Evolutionary conservation across 768 basidiomycete genomes (phyloP), one percentile per base, ranked within the genome.

Genomic region (Tricholoma sp.): DNA sequence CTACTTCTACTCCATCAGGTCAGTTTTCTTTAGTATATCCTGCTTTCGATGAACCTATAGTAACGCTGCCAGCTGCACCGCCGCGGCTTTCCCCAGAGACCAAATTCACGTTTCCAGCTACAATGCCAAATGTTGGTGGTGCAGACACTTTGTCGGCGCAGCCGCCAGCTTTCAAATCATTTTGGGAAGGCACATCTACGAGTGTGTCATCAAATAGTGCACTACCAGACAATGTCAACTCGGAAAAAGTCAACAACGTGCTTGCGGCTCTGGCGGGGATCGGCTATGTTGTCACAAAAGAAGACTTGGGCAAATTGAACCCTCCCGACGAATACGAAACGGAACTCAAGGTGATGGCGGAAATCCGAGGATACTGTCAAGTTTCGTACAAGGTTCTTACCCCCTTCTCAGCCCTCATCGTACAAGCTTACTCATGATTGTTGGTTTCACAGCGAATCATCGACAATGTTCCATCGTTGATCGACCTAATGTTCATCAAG

Each of bases 281-380:
- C 1, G 71, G 71, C 11, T 72, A 67, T 57, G 50, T 52, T 8
- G 68, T 72, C 18, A 64, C 57, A 1, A 55, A 55, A 28, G 66
- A 67, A 1, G 70, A 77, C 39, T 65, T 78, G 3, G 65, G 63
- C 7, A 68, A 69, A 55, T 63, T 79, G 13, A 60, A 57, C 3
- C 63, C 66, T 6, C 56, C 64, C 7, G 72, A 77, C 59, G 63
- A 70, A 47, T 79, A 68, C 55, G 76, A 78, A 58, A 68, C 68
- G 13, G 77, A 77, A 63, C 61, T 80, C 29, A 54, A 66, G 13
- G 70, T 76, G 7, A 74, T 75, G 71, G 74, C 78, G 2, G 74
- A 78, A 56, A 72, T 76, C 4, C 63, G 71, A 8, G 76, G 76
- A 13, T 79, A 79, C 60, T 79, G 75, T 66, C 73, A 77, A 61